Conservation (phyloP, 192 early-diverging fungal genomes). For the Coemansia furcata region DNA sequence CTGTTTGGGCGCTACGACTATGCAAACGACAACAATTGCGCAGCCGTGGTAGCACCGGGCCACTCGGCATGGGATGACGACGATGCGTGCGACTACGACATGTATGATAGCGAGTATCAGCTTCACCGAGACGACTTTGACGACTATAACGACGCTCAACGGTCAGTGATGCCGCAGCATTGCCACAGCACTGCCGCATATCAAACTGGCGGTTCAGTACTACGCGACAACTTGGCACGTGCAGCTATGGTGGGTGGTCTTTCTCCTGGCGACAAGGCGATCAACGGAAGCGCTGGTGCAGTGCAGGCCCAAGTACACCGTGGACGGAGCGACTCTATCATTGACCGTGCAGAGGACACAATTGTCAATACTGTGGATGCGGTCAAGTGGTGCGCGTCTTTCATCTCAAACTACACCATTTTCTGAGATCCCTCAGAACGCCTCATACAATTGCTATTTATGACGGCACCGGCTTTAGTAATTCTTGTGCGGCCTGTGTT, state of each 20-base stretch:
- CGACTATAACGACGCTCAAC: constrained; percentile 15
- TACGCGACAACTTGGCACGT: background rate
- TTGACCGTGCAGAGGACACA: constrained; percentile 52
- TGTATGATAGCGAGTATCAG: constrained; percentile 33
- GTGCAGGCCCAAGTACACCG: constrained; percentile 4
- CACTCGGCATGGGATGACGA: constrained; percentile 15
- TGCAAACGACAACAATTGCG: constrained; percentile 3
- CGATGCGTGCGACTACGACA: constrained; percentile 23
- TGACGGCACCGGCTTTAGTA: too few relatives aligned
- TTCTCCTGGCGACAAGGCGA: background rate
- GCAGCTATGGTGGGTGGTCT: background rate
- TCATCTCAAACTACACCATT: constrained; percentile 54
- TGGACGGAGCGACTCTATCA: constrained; percentile 46
- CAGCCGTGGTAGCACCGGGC: background rate
- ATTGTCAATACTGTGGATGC: constrained; percentile 55
- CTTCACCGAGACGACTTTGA: constrained; percentile 21
- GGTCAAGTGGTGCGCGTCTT: constrained; percentile 55
- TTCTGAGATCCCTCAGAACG: constrained; percentile 15
- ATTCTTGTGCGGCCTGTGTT: too few relatives aligned
- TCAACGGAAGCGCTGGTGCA: background rate
- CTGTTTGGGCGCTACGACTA: constrained; percentile 9
- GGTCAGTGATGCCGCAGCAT: constrained; percentile 14
- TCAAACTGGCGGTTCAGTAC: background rate
- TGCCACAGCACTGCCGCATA: constrained; percentile 2
- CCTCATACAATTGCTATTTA: too few relatives aligned